Percentiles rank a stretch among this genome's conserved stretches.
Conservation (phyloP, 2,329 filamentous ascomycete species). For the Stemphylium lycopersici region DNA sequence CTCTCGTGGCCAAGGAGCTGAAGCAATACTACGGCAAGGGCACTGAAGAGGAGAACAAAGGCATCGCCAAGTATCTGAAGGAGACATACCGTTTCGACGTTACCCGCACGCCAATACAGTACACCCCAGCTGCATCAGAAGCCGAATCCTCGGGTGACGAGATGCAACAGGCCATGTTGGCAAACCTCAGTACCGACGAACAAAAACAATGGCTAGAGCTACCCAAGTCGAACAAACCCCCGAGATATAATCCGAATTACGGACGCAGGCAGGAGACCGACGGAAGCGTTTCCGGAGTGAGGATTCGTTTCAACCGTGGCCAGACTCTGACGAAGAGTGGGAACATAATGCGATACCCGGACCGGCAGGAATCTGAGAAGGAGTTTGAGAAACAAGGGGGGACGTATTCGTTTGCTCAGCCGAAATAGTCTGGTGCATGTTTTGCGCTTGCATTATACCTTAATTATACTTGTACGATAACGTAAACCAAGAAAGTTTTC, state of each 20-base stretch:
- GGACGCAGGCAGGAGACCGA: not conserved
- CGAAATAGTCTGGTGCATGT: not conserved
- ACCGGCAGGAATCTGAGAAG: not conserved
- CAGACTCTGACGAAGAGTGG: no score
- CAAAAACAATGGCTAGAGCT: not conserved
- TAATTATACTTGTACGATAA: not conserved
- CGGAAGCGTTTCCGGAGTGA: no score
- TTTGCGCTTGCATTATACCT: not conserved
- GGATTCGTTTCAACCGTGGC: no score
- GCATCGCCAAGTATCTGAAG: conserved; percentile 26
- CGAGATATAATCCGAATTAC: not conserved
- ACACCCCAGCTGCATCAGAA: not conserved
- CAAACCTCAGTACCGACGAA: not conserved
- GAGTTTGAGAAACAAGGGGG: not conserved
- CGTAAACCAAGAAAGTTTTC: no score
- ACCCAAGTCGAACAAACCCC: not conserved
- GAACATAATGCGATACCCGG: no score
- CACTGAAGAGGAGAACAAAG: conserved; percentile 24
- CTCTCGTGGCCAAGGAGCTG: conserved; percentile 29
- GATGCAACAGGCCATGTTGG: conserved; percentile 14
- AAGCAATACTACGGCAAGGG: conserved; percentile 25
- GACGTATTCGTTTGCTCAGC: conserved; percentile 2
- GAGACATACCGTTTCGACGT: conserved; percentile 25
- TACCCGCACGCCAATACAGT: conserved; percentile 1
- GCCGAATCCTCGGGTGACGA: conserved; percentile 21